Evolutionary conservation across 495 filamentous ascomycete species (phyloP).

Genomic region (Lepidopterella palustris): DNA sequence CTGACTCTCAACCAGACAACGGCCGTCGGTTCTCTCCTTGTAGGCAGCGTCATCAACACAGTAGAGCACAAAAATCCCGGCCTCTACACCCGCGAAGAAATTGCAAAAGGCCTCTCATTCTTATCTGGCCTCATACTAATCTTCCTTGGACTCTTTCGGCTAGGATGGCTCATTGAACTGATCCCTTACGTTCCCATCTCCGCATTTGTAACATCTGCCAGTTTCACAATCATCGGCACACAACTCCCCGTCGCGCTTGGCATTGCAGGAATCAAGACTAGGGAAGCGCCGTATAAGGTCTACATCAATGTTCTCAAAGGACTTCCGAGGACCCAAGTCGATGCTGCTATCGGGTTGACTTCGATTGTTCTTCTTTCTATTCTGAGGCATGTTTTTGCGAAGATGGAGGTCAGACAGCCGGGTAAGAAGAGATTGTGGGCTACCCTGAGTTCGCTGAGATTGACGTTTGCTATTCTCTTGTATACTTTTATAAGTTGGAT

Average conservation of each 20-base stretch:
- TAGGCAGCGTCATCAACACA: conserved; percentile 68
- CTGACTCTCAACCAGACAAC: conserved; percentile 58
- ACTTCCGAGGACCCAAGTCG: conserved; percentile 58
- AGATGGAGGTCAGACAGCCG: conserved; percentile 60
- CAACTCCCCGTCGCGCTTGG: conserved; percentile 83
- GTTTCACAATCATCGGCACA: conserved; percentile 78
- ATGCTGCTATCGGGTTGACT: conserved; percentile 85
- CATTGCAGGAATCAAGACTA: conserved; percentile 67
- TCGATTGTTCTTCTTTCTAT: conserved; percentile 75
- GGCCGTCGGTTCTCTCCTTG: conserved; percentile 87
- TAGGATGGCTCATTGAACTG: conserved; percentile 91
- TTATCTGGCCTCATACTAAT: conserved; percentile 75
- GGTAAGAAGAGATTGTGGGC: conserved; percentile 67
- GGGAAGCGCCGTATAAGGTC: conserved; percentile 72
- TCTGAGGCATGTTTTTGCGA: conserved; percentile 63
- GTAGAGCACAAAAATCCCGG: conserved; percentile 54
- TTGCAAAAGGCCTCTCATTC: conserved; percentile 74
- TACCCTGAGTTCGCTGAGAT: conserved; percentile 83
- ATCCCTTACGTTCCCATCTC: conserved; percentile 87
- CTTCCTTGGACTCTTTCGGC: conserved; percentile 68
- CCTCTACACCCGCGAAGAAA: conserved; percentile 48
- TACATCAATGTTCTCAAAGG: conserved; percentile 82
- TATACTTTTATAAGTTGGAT: conserved; percentile 91
- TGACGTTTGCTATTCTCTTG: conserved; percentile 84
- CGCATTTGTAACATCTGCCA: conserved; percentile 97